Conservation (phyloP, 768 basidiomycete species). For the Collybiopsis confluens region DNA sequence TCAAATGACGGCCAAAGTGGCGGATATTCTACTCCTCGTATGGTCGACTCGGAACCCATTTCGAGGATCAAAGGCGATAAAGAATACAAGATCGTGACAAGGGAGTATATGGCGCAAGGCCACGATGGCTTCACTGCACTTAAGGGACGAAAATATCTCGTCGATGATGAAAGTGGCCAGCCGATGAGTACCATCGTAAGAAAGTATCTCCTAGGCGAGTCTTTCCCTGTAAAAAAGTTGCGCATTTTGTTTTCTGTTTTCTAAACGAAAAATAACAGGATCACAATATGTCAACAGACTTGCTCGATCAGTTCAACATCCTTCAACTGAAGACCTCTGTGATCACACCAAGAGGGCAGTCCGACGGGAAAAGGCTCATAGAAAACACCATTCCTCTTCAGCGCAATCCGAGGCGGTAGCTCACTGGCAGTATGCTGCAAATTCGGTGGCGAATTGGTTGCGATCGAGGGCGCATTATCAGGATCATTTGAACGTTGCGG, state of each 20-base stretch:
- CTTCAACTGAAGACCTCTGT: conserved; percentile 31
- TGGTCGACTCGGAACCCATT: conserved; percentile 51
- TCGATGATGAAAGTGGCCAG: conserved; percentile 82
- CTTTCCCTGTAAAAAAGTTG: too few species aligned
- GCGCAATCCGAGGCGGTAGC: conserved; percentile 24
- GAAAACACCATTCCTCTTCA: conserved; percentile 16
- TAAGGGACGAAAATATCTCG: conserved; percentile 59
- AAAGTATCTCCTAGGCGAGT: conserved; percentile 78
- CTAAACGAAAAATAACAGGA: conserved; percentile 34
- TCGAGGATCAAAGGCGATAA: conserved; percentile 46
- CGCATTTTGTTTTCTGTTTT: conserved; percentile 1
- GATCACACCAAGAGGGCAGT: conserved; percentile 41
- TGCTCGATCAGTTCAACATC: conserved; percentile 32
- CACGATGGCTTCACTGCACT: conserved; percentile 79
- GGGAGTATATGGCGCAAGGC: conserved; percentile 80
- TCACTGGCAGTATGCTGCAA: conserved; percentile 46
- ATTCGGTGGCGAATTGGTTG: conserved; percentile 36
- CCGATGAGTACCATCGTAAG: conserved; percentile 77
- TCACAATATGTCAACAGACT: conserved; percentile 71
- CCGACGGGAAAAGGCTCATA: conserved; percentile 39
- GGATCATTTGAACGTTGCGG: conserved; percentile 54
- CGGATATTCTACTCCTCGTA: conserved; percentile 22
- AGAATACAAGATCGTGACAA: conserved; percentile 78
- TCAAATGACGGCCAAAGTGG: conserved; percentile 18
- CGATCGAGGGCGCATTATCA: conserved; percentile 52